Conservation (phyloP, 2,329 filamentous ascomycete species). For the Fusarium sp. region DNA sequence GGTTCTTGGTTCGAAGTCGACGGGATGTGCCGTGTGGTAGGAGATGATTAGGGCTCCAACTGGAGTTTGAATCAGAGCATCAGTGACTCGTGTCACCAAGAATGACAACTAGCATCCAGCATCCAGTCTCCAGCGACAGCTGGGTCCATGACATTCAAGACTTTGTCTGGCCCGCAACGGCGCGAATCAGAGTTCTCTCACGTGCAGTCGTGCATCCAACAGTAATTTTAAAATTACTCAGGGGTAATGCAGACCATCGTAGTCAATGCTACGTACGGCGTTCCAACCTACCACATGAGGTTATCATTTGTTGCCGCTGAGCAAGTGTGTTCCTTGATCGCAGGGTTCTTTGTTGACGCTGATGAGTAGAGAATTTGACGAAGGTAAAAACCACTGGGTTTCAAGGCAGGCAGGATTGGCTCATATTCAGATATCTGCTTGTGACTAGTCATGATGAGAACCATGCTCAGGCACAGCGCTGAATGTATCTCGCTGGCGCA, state of each 20-base stretch:
- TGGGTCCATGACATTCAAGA: slow-evolving; percentile 20
- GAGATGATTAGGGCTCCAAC: slow-evolving; percentile 9
- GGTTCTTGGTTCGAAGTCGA: slow-evolving; percentile 4
- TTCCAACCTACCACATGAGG: slow-evolving; percentile 19
- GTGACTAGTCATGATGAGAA: slow-evolving; percentile 11
- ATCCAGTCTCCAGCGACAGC: slow-evolving; percentile 17
- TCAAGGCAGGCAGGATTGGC: neutral
- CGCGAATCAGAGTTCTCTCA: slow-evolving; percentile 38
- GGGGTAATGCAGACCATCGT: slow-evolving; percentile 41
- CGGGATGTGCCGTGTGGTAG: neutral
- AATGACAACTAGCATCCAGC: slow-evolving; percentile 15
- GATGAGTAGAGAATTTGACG: slow-evolving; percentile 3
- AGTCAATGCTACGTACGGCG: slow-evolving; percentile 41
- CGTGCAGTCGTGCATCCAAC: slow-evolving; percentile 23
- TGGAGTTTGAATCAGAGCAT: neutral
- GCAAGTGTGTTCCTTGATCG: slow-evolving; percentile 16
- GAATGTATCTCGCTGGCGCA: neutral
- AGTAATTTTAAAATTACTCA: slow-evolving; percentile 47
- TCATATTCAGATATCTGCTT: neutral
- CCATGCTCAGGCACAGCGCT: neutral
- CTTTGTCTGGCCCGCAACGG: slow-evolving; percentile 29
- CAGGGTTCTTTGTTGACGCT: slow-evolving; percentile 6
- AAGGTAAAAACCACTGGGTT: slow-evolving; percentile 14
- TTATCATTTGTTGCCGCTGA: slow-evolving; percentile 16
- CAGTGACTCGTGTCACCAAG: slow-evolving; percentile 23